Evolutionary conservation across 495 filamentous ascomycete species (phyloP).

Genomic region (Antarctomyces pellizariae): DNA sequence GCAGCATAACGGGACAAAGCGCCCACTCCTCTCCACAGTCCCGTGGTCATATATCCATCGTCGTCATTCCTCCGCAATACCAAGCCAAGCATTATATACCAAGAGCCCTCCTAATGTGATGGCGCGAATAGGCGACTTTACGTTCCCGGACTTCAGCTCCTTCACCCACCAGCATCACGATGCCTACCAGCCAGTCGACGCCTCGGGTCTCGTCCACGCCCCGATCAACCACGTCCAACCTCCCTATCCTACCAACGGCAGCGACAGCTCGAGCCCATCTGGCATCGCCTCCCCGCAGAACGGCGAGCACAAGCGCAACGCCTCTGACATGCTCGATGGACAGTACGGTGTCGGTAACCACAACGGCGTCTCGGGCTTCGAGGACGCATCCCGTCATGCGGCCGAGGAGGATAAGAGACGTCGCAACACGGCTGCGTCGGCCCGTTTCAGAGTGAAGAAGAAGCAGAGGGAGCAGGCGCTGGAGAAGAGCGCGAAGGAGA

Average conservation of each 20-base stretch:
- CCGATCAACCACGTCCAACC: slow-evolving; percentile 17
- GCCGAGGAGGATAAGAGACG: slow-evolving; percentile 95
- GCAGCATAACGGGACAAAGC: too few relatives aligned
- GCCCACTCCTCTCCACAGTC: too few relatives aligned
- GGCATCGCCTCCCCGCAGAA: slow-evolving; percentile 11
- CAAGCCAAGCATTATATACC: too few relatives aligned
- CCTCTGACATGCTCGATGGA: slow-evolving; percentile 18
- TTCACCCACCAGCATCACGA: slow-evolving; percentile 15
- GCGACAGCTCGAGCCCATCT: slow-evolving; percentile 20
- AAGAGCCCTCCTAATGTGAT: slow-evolving; percentile 8
- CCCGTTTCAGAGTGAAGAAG: slow-evolving; percentile 96
- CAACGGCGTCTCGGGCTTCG: slow-evolving; percentile 23
- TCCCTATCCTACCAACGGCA: slow-evolving; percentile 15
- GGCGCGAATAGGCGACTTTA: slow-evolving; percentile 9
- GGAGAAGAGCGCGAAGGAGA: slow-evolving; percentile 75
- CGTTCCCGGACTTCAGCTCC: slow-evolving; percentile 13
- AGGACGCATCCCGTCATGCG: slow-evolving; percentile 49
- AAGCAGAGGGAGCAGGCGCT: slow-evolving; percentile 93
- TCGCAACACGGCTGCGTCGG: slow-evolving; percentile 84
- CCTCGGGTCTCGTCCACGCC: slow-evolving; percentile 21
- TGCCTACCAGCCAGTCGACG: background rate
- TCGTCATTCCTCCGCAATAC: too few relatives aligned
- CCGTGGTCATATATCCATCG: too few relatives aligned
- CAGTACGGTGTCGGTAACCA: slow-evolving; percentile 9
- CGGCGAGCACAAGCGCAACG: slow-evolving; percentile 29